Percentiles rank a stretch among this genome's conserved stretches.
Evolutionary conservation across 495 filamentous ascomycete species (phyloP).

Genomic region (Talaromyces liani): DNA sequence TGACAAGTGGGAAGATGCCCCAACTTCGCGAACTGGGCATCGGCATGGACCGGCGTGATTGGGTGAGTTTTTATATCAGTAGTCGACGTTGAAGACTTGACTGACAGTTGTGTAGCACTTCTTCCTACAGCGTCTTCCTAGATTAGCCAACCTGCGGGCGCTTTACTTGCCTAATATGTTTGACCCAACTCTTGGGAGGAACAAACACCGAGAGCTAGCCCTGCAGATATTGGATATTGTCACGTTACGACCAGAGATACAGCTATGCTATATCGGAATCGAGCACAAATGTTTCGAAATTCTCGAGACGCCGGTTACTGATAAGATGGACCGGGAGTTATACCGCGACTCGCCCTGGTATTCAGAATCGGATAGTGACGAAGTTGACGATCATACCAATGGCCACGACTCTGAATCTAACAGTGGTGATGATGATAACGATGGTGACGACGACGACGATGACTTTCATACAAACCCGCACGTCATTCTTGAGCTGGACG

Average conservation of each 20-base stretch:
- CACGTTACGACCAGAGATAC: slow-evolving; percentile 76
- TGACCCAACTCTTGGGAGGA: slow-evolving; percentile 9
- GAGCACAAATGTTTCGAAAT: slow-evolving; percentile 82
- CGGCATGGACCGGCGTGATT: slow-evolving; percentile 73
- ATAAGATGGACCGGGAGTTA: slow-evolving; percentile 31
- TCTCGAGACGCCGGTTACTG: slow-evolving; percentile 54
- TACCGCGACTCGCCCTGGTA: slow-evolving; percentile 33
- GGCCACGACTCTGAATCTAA: slow-evolving; percentile 41
- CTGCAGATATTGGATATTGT: slow-evolving; percentile 80
- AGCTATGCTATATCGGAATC: slow-evolving; percentile 79
- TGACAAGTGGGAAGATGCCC: slow-evolving; percentile 78
- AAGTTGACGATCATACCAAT: slow-evolving; percentile 33
- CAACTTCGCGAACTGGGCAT: slow-evolving; percentile 70
- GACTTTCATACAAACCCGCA: slow-evolving; percentile 30
- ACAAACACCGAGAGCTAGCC: slow-evolving; percentile 66
- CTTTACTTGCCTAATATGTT: slow-evolving; percentile 71
- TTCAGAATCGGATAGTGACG: slow-evolving; percentile 31
- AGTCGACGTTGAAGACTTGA: slow-evolving; percentile 17
- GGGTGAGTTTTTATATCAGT: slow-evolving; percentile 50
- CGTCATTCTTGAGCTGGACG: slow-evolving; percentile 24
- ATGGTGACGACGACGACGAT: slow-evolving; percentile 18
- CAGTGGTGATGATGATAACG: neutral
- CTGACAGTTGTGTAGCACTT: slow-evolving; percentile 53
- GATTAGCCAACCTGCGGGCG: slow-evolving; percentile 65
- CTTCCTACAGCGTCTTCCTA: slow-evolving; percentile 76